These are phyloP conservation scores for Haberlea rhodopensis DNA, from an alignment of 257 asterid genomes.

Conservation along the genomic window DNA sequence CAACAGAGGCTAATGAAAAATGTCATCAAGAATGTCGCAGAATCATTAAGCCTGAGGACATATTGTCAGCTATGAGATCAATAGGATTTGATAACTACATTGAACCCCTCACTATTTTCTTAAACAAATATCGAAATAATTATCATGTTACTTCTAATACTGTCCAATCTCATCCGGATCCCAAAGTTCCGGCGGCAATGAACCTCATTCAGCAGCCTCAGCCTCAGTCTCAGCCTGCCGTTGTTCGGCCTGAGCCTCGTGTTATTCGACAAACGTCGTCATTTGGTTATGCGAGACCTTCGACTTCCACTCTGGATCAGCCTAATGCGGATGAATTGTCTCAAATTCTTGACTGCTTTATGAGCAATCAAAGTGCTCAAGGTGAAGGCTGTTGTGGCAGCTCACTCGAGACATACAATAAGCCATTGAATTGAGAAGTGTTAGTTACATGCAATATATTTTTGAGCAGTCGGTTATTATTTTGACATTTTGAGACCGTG, in stretches of 20 bases:
- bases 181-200: no score
- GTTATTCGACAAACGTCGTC: no score
- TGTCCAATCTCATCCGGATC: not conserved
- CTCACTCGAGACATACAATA: not conserved
- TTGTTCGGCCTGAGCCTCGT: no score
- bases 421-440: no score
- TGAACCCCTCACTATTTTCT: constrained; percentile 18
- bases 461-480: no score
- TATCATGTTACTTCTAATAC: no score
- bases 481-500: no score
- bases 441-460: no score
- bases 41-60: constrained; percentile 36
- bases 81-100: constrained; percentile 34
- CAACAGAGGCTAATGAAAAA: constrained; percentile 32
- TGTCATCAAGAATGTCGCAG: constrained; percentile 32
- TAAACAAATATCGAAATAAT: constrained; percentile 24
- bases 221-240: no score
- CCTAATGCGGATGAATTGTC: not conserved
- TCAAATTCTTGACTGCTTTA: not conserved
- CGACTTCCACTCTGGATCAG: no score
- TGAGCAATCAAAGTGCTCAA: not conserved
- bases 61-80: constrained; percentile 25
- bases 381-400: not conserved
- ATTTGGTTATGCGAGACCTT: no score
- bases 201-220: no score